Evolutionary conservation across 169 alveolate species (phyloP), one percentile per base, ranked within the genome.

Genomic region (Plasmodium billcollinsi): DNA sequence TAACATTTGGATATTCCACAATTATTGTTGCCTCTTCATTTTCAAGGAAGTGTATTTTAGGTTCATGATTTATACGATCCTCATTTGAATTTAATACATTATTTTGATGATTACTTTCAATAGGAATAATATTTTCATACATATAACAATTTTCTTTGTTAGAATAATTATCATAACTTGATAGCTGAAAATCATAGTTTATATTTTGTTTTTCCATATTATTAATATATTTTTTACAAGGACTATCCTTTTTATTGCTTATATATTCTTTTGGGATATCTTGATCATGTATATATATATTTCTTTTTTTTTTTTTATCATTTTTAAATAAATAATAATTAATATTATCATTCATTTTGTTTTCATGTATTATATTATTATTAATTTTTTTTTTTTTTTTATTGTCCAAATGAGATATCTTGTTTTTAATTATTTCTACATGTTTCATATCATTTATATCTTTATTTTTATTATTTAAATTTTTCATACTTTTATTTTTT

Each of bases 1-100:
- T 80, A 45, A 80, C 63, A 61, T 69, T 80, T 56, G 91, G 91
- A 52, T 80, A 80, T 71, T 80, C 91, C 21, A 80, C 73, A 69
- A 80, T 80, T 69, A 80, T 62, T 12, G 73, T 52, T 11, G 91
- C 69, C 45, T 80, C 66, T 39, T 80, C 83, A 70, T 80, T 80
- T 50, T 66, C 47, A n/a, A 80, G 54, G 43, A 80, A 80, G 66
- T 26, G 50, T 18, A 76, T 76, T 65, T 76, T 76, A 0, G 89
- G 89, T 54, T 76, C 89, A 63, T 66, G 89, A 63, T 63, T 45
- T 63, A 67, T 65, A 29, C 45, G 66, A 63, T 62, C 26, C 21
- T 8, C 50, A 20, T 21, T 5, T 58, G 76, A 63, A 75, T 9
- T 63, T 47, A 56, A 11, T n/a, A 15, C 21, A 63, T 75, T 61